Percentiles rank a stretch among this genome's conserved stretches.
Evolutionary conservation across 2,329 filamentous ascomycete genomes (phyloP).

Genomic region (Apiospora phragmitis): DNA sequence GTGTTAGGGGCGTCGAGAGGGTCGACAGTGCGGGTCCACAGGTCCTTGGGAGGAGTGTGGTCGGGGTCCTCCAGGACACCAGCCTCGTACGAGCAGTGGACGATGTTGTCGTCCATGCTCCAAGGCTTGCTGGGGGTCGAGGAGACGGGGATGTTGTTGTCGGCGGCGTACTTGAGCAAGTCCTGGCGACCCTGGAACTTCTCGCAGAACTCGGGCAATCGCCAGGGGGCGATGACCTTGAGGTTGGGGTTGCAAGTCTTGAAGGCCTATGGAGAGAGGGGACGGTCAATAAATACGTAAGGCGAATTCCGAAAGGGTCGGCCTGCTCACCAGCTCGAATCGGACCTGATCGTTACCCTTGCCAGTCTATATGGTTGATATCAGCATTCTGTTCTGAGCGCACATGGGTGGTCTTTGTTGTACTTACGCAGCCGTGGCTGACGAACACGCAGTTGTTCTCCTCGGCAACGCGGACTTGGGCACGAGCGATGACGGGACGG

Average conservation of each 20-base stretch:
- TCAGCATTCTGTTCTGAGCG: too few species aligned
- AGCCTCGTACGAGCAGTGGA: constrained; percentile 79
- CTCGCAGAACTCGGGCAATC: constrained; percentile 34
- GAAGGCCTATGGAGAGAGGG: too few species aligned
- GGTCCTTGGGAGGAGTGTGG: constrained; percentile 69
- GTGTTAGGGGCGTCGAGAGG: constrained; percentile 69
- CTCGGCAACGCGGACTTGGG: constrained; percentile 33
- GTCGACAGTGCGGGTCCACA: constrained; percentile 74
- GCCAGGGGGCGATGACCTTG: constrained; percentile 71
- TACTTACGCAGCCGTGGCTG: constrained; percentile 53
- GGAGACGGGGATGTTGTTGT: constrained; percentile 69
- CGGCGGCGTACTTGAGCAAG: constrained; percentile 69
- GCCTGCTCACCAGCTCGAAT: constrained; percentile 35
- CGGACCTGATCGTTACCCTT: constrained; percentile 46
- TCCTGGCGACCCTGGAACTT: constrained; percentile 66
- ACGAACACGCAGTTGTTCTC: constrained; percentile 39
- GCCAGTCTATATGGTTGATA: too few species aligned
- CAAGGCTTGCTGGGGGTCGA: constrained; percentile 65
- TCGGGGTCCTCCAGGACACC: constrained; percentile 69
- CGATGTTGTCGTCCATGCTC: constrained; percentile 67
- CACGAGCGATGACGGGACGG: constrained; percentile 64
- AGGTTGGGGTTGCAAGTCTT: constrained; percentile 38
- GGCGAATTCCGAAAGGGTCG: too few species aligned
- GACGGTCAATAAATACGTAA: too few species aligned
- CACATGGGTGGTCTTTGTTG: too few species aligned